Percentiles rank a stretch among this genome's conserved stretches.
phyloP scores from a whole-genome alignment of 306 rosid genomes.

The Lathyrus sativus region DNA sequence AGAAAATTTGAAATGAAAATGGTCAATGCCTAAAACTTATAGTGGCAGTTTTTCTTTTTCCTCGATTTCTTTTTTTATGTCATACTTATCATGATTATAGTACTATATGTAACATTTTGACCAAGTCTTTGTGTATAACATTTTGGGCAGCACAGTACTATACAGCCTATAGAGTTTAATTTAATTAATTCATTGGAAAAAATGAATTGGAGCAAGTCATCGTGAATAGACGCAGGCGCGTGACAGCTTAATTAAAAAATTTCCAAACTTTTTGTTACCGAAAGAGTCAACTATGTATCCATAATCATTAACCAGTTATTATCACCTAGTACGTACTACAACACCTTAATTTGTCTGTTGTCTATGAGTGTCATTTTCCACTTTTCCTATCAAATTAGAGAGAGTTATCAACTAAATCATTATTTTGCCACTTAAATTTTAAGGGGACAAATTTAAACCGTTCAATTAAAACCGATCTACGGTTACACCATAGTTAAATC shows the following conservation, averaged over 20 bases:
- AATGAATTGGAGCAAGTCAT: neutral
- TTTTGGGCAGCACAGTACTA: too few species aligned
- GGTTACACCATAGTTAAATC: too few species aligned
- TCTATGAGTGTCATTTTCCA: conserved; percentile 25
- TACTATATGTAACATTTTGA: neutral
- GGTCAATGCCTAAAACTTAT: neutral
- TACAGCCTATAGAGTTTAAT: neutral
- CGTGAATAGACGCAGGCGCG: conserved; percentile 37
- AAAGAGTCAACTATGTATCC: conserved; percentile 27
- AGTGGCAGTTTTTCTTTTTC: neutral
- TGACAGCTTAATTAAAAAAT: conserved; percentile 22
- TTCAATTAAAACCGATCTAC: too few species aligned
- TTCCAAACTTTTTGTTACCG: neutral
- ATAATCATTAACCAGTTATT: neutral
- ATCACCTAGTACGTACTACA: neutral
- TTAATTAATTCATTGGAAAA: neutral
- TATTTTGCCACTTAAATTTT: too few species aligned
- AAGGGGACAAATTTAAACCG: too few species aligned
- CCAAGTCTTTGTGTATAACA: too few species aligned
- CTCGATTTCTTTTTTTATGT: neutral
- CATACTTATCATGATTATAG: conserved; percentile 4
- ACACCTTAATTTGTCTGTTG: neutral
- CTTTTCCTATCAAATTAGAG: neutral
- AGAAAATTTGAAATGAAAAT: neutral
- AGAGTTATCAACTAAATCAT: too few species aligned